phyloP scores from a whole-genome alignment of 805 yeast genomes.

The Lipomyces mesembrius region DNA sequence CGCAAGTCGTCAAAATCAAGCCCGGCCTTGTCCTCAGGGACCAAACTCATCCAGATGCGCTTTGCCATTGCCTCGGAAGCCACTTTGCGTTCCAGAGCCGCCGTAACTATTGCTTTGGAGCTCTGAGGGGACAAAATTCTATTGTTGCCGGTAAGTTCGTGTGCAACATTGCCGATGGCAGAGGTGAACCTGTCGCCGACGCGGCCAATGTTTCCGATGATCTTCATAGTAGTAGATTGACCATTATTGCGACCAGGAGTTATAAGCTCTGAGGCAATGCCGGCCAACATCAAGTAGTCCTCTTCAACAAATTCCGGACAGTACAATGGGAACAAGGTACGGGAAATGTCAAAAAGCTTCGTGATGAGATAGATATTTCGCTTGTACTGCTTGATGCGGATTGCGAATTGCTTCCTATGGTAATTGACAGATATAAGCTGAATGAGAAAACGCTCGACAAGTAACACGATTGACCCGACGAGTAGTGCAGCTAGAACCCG shows the following conservation, averaged over 20 bases:
- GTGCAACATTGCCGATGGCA: slow-evolving; percentile 28
- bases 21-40: slow-evolving; percentile 47
- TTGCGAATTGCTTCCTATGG: slow-evolving; percentile 49
- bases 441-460: slow-evolving; percentile 47
- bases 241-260: slow-evolving; percentile 11
- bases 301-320: slow-evolving; percentile 47
- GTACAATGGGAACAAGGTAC: slow-evolving; percentile 45
- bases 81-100: slow-evolving; percentile 43
- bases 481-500: slow-evolving; percentile 48
- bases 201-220: slow-evolving; percentile 22
- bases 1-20: slow-evolving; percentile 45
- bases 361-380: slow-evolving; percentile 42
- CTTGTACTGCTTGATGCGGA: slow-evolving; percentile 48
- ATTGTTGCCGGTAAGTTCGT: not conserved
- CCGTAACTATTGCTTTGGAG: slow-evolving; percentile 40
- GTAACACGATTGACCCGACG: slow-evolving; percentile 46
- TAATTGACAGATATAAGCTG: slow-evolving; percentile 49
- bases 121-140: not conserved
- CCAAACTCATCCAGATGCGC: slow-evolving; percentile 51
- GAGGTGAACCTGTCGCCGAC: slow-evolving; percentile 19
- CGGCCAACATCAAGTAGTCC: slow-evolving; percentile 43
- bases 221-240: slow-evolving; percentile 12
- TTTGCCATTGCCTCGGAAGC: slow-evolving; percentile 45
- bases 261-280: slow-evolving; percentile 34
- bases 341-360: slow-evolving; percentile 44